Conservation (phyloP, 2,329 filamentous ascomycete species). For the Arachnomyces sp. region DNA sequence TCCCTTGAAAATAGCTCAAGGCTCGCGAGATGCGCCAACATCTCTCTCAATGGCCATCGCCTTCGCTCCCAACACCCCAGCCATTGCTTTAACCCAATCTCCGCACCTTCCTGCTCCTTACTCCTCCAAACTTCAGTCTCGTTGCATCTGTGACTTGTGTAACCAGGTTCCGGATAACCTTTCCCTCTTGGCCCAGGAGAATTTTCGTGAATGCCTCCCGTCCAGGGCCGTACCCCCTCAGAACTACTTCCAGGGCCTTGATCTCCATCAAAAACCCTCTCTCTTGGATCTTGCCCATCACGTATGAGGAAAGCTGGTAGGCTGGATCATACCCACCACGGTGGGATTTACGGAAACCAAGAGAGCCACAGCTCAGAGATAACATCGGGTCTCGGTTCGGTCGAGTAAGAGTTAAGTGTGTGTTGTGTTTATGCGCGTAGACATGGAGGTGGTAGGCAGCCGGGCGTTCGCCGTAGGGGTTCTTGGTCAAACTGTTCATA, state of each 20-base stretch:
- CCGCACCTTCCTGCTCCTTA: conserved; percentile 73
- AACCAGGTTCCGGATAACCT: conserved; percentile 64
- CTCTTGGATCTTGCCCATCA: conserved; percentile 77
- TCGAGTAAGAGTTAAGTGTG: conserved; percentile 80
- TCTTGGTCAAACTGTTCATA: conserved; percentile 22
- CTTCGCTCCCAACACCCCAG: too few relatives aligned
- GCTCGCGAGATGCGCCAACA: too few relatives aligned
- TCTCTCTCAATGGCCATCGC: too few relatives aligned
- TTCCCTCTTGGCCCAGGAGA: conserved; percentile 76
- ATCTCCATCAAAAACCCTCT: conserved; percentile 70
- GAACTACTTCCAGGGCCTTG: conserved; percentile 64
- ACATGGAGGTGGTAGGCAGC: conserved; percentile 77
- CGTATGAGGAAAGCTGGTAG: conserved; percentile 78
- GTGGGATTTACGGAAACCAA: conserved; percentile 80
- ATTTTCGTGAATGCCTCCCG: conserved; percentile 87
- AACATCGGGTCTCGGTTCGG: conserved; percentile 73
- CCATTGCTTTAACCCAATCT: conserved; percentile 55
- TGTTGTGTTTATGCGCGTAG: conserved; percentile 86
- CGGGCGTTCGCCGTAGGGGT: conserved; percentile 27
- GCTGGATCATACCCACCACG: conserved; percentile 82
- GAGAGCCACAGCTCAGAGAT: conserved; percentile 71
- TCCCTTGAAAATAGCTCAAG: too few relatives aligned
- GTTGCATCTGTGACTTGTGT: conserved; percentile 75
- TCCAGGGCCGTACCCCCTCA: conserved; percentile 78
- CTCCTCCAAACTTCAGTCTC: conserved; percentile 90